Base-by-base conservation (phyloP, 2,329 filamentous ascomycete species). In the Fusarium lateritium region DNA sequence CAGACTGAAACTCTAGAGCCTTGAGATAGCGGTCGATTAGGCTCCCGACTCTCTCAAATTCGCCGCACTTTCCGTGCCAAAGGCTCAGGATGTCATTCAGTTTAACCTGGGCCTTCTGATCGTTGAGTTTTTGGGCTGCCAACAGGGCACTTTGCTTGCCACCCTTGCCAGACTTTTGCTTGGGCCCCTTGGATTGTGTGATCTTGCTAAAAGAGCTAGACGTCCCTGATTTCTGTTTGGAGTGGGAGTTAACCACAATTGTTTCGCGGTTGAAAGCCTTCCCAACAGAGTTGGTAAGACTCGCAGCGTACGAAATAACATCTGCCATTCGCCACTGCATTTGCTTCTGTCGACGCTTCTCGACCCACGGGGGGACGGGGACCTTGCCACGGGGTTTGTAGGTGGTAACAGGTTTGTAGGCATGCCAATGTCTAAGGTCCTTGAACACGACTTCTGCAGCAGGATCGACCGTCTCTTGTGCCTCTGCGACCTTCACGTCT, bases 251-350 rank as follows among this genome's bases (percentile, higher is more conserved):
- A 31, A 86, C 83, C 2, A 90, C 85, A 49, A 93, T 86, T 6
- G 82, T 87, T 74, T 93, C 89, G 0, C 89, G 89, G 24, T 91
- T 83, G 7, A 93, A 82, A 4, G 80, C 81, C 67, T 89, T 91
- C 5, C 90, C 90, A 3, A 84, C 81, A 1, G 88, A 83, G 58
- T 89, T 90, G 0, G 89, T 92, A 46, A 94, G 81, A 76, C 90
- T 92, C 14, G 89, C 89, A 3, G 92, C 89, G 75, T 94, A 94
- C 2, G 84, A 82, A 28, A 85, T 84, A 78, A 91, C 91, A 61
- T 92, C 89, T 2, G 86, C 84, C 86, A 92, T 91, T 73, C 88
- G 89, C 21, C 36, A 39, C 34, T 63, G 65, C 8, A 50, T 56
- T 22, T 38, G 49, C 52, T 82, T 83, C 71, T 94, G 91, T 44